Evolutionary conservation across 768 basidiomycete genomes (phyloP).

Genomic region (Plicaturopsis crispa): DNA sequence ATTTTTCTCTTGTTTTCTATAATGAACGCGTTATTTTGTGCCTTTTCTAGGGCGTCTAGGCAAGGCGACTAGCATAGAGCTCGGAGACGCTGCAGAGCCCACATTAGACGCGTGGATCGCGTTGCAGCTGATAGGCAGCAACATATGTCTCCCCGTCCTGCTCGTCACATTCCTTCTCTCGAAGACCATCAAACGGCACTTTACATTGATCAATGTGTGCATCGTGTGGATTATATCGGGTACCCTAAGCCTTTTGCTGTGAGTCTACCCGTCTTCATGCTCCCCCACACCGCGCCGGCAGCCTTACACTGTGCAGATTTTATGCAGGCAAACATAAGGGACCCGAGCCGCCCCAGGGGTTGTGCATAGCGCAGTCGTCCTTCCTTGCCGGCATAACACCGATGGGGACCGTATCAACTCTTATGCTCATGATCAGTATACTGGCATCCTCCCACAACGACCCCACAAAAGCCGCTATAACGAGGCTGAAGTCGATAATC

Average conservation of each 20-base stretch:
- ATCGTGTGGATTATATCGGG: constrained; percentile 41
- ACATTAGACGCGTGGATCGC: constrained; percentile 33
- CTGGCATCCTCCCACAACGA: too few species aligned
- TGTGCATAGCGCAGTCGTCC: constrained; percentile 40
- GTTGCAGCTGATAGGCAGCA: constrained; percentile 39
- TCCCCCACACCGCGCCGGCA: not conserved
- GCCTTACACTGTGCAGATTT: constrained; percentile 17
- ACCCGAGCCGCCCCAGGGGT: constrained; percentile 32
- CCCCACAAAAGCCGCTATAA: too few species aligned
- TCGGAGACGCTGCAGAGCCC: too few species aligned
- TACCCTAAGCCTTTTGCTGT: constrained; percentile 35
- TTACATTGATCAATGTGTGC: constrained; percentile 37
- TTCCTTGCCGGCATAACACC: constrained; percentile 41
- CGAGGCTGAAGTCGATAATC: too few species aligned
- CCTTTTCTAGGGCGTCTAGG: too few species aligned
- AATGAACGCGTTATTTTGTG: too few species aligned
- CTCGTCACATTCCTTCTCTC: constrained; percentile 36
- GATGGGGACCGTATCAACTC: too few species aligned
- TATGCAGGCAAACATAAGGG: constrained; percentile 35
- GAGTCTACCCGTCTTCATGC: constrained; percentile 9
- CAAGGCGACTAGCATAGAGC: too few species aligned
- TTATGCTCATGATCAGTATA: too few species aligned
- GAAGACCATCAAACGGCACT: constrained; percentile 29
- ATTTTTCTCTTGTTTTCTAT: too few species aligned
- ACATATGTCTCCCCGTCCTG: constrained; percentile 35